Base-by-base conservation (phyloP, 768 basidiomycete genomes). In the Agaricus blazei region DNA sequence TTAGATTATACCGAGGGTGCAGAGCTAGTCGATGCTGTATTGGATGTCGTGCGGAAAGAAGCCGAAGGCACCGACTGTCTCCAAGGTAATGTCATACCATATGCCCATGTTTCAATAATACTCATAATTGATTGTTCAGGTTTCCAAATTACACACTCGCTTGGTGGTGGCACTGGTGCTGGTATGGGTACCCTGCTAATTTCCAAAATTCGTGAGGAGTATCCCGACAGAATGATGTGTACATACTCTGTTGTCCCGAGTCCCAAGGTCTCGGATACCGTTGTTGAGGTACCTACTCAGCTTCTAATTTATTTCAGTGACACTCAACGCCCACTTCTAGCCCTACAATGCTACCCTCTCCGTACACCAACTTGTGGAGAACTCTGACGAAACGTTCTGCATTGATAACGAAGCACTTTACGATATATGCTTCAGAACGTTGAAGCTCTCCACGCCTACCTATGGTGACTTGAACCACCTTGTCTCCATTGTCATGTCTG, bases 351-450 rank as follows among this genome's bases (percentile, higher is more conserved):
- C 96, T 34, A 97, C 94, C 3, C 89, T 98, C 51, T 97, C 93
- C 51, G 93, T 98, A 9, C 96, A 98, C 71, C 97, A 98, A 75
- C 85, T 98, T 42, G 97, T 98, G 51, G 97, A 98, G 75, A 98
- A 98, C 82, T 98, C 96, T 36, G 96, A 98, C 67, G 94, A 97
- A 76, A 98, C 97, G 15, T 98, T 98, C 90, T 98, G 96, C 73
- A 98, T 99, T 70, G 96, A 98, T 70, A 98, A 98, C 71, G 96
- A 98, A 73, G 97, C 96, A 28, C 87, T 99, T 54, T 97, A 98
- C 75, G 97, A 98, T 68, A 99, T 99, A 67, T 98, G 95, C 75
- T 94, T 97, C 85, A 84, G 93, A 68, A 98, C 97, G 29, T 82
- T 99, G 68, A 98, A 99, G 78, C 86, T 98, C 60, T 83, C 87